Percentiles rank a stretch among this genome's conserved stretches.
These are phyloP conservation scores for Diplodia sapinea DNA, from an alignment of 2,329 filamentous ascomycete species.

Conservation along the genomic window DNA sequence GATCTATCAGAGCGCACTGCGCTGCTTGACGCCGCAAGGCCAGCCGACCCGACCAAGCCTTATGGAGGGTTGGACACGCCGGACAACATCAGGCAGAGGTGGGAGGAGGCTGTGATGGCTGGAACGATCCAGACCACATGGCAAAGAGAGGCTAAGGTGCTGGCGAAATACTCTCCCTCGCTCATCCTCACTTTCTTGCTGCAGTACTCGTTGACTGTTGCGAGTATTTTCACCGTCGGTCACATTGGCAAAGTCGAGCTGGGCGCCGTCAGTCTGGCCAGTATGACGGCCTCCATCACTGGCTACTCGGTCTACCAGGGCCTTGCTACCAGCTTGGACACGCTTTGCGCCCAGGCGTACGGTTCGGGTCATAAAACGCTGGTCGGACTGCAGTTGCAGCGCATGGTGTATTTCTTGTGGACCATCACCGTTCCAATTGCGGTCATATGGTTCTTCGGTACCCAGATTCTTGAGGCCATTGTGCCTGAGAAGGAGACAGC, in stretches of 20 bases:
- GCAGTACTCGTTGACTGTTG: constrained; percentile 56
- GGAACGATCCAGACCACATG: constrained; percentile 88
- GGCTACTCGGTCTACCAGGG: constrained; percentile 60
- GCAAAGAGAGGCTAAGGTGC: constrained; percentile 84
- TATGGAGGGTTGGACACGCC: constrained; percentile 57
- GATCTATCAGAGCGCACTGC: constrained; percentile 54
- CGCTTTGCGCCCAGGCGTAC: constrained; percentile 91
- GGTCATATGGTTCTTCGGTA: constrained; percentile 72
- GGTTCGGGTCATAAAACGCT: constrained; percentile 88
- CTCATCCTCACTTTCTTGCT: constrained; percentile 56
- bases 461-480: constrained; percentile 66
- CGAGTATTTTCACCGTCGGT: constrained; percentile 56
- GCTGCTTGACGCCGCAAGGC: constrained; percentile 47
- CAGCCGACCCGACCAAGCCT: constrained; percentile 45
- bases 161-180: constrained; percentile 60
- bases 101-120: constrained; percentile 75
- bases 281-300: constrained; percentile 61
- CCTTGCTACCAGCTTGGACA: constrained; percentile 83
- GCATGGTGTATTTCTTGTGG: constrained; percentile 81
- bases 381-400: constrained; percentile 81
- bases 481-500: constrained; percentile 76
- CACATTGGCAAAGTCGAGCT: constrained; percentile 57
- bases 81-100: constrained; percentile 54
- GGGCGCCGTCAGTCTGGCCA: constrained; percentile 55
- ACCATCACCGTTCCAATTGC: constrained; percentile 73